phyloP scores from a whole-genome alignment of 2,329 filamentous ascomycete species.

The Penicillium frequentans region DNA sequence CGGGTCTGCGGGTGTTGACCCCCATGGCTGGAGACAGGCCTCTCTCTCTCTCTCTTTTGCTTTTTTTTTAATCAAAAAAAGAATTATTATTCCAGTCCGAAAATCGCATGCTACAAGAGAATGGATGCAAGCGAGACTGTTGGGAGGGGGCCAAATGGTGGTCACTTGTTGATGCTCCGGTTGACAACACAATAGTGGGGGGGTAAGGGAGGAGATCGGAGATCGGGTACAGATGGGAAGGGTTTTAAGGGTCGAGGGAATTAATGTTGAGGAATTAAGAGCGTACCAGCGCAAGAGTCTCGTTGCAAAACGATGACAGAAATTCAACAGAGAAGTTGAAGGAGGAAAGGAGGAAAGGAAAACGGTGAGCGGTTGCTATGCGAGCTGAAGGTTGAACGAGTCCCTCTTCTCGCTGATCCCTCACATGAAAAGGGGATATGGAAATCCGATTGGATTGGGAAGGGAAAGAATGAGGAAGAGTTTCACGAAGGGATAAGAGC shows the following conservation, averaged over 20 bases:
- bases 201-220: slow-evolving; percentile 11
- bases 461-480: slow-evolving; percentile 2
- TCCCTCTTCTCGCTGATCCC: slow-evolving; percentile 22
- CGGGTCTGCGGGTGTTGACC: slow-evolving; percentile 49
- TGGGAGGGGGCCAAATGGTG: slow-evolving; percentile 6
- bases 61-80: slow-evolving; percentile 10
- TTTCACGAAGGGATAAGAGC: slow-evolving; percentile 10
- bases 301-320: slow-evolving; percentile 10
- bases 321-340: slow-evolving; percentile 6
- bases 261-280: slow-evolving; percentile 8
- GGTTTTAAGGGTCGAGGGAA: slow-evolving; percentile 10
- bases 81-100: slow-evolving; percentile 26
- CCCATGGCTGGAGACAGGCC: slow-evolving; percentile 42
- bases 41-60: slow-evolving; percentile 1
- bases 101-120: slow-evolving; percentile 36
- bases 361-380: slow-evolving; percentile 16
- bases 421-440: slow-evolving; percentile 21
- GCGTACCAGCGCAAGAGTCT: slow-evolving; percentile 28
- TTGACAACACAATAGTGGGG: slow-evolving; percentile 17
- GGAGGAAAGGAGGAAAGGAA: slow-evolving; percentile 6
- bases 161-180: slow-evolving; percentile 23
- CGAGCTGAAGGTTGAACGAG: slow-evolving; percentile 11
- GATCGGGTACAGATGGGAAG: slow-evolving; percentile 7
- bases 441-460: slow-evolving; percentile 2
- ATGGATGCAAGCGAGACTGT: slow-evolving; percentile 13